phyloP scores from a whole-genome alignment of 2,329 filamentous ascomycete species.

The Colletotrichum zoysiae region DNA sequence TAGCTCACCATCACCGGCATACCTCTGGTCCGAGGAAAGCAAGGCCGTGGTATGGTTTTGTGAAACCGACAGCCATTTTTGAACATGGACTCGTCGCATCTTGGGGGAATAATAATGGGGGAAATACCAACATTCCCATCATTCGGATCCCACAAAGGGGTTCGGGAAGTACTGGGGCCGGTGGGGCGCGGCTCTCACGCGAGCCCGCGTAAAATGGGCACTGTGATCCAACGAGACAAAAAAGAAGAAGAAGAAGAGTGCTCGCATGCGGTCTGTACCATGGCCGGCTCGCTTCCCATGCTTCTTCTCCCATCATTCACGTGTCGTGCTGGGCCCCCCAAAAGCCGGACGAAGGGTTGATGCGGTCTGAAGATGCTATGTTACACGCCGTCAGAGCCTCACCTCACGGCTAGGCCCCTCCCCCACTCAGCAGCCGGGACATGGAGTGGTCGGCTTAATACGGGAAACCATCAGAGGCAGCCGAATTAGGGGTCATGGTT shows the following conservation, averaged over 20 bases:
- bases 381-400: slow-evolving; percentile 32
- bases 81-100: background rate
- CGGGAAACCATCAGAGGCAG: background rate
- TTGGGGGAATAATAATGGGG: too few relatives aligned
- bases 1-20: background rate
- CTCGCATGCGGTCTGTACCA: background rate
- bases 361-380: slow-evolving; percentile 19
- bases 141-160: background rate
- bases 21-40: background rate
- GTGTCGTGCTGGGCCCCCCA: slow-evolving; percentile 15
- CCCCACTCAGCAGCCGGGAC: slow-evolving; percentile 13
- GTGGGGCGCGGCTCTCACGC: slow-evolving; percentile 12
- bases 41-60: background rate
- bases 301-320: slow-evolving; percentile 9
- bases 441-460: slow-evolving; percentile 11
- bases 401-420: slow-evolving; percentile 25
- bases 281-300: background rate
- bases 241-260: too few relatives aligned
- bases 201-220: slow-evolving; percentile 27
- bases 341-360: slow-evolving; percentile 16
- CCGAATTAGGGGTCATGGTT: slow-evolving; percentile 11
- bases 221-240: background rate
- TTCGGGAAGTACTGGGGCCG: slow-evolving; percentile 10
- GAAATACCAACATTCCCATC: background rate
- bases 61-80: background rate